A percentile compares a stretch with the other conserved stretches of the same genome.
Evolutionary conservation across 1,284 basidiomycete species (phyloP).

Genomic region (Inonotus obliquus): DNA sequence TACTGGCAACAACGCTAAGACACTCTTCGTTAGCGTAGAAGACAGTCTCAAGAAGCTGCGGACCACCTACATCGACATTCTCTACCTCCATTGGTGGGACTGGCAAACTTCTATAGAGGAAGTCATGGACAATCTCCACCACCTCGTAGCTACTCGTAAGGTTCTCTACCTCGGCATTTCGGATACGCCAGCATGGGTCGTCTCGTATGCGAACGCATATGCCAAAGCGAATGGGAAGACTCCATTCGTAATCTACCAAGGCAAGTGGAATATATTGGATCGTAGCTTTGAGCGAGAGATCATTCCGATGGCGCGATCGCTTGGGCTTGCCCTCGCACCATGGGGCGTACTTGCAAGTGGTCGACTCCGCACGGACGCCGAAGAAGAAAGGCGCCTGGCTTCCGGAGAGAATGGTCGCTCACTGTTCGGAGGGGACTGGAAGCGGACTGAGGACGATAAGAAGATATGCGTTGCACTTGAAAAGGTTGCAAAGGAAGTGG

Average conservation of each 20-base stretch:
- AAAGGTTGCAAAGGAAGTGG: slow-evolving; percentile 40
- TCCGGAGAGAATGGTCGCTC: slow-evolving; percentile 41
- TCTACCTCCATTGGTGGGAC: slow-evolving; percentile 44
- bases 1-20: slow-evolving; percentile 34
- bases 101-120: slow-evolving; percentile 42
- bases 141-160: slow-evolving; percentile 38
- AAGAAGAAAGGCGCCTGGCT: slow-evolving; percentile 37
- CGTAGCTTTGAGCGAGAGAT: slow-evolving; percentile 51
- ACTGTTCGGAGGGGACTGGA: slow-evolving; percentile 31
- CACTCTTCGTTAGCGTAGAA: slow-evolving; percentile 30
- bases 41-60: slow-evolving; percentile 40
- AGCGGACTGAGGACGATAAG: slow-evolving; percentile 37
- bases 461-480: slow-evolving; percentile 40
- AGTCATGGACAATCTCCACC: slow-evolving; percentile 46
- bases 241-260: slow-evolving; percentile 50
- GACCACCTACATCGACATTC: slow-evolving; percentile 40
- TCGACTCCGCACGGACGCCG: slow-evolving; percentile 43
- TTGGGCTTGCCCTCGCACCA: slow-evolving; percentile 45
- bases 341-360: slow-evolving; percentile 49
- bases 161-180: slow-evolving; percentile 44
- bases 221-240: slow-evolving; percentile 41
- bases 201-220: slow-evolving; percentile 38
- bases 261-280: slow-evolving; percentile 45
- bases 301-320: slow-evolving; percentile 46
- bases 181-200: slow-evolving; percentile 42